Percentiles rank a stretch among this genome's conserved stretches.
phyloP scores from a whole-genome alignment of 2,329 filamentous ascomycete species.

The Beauveria brongniartii region DNA sequence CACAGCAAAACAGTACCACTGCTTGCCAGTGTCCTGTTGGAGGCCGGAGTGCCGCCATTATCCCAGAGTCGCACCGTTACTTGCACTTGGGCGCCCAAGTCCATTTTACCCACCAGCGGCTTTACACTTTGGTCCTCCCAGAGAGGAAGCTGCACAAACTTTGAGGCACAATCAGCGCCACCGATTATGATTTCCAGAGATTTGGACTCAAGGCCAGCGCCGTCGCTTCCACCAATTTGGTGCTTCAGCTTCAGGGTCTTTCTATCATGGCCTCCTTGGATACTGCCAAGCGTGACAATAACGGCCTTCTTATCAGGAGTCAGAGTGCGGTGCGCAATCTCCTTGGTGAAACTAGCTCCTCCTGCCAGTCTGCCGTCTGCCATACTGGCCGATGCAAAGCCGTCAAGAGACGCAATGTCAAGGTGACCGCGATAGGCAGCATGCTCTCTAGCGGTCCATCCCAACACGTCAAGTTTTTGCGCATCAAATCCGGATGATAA shows the following conservation, averaged over 20 bases:
- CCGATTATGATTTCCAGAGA: conserved; percentile 12
- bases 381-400: background rate
- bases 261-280: conserved; percentile 12
- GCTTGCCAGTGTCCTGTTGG: conserved; percentile 15
- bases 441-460: conserved; percentile 28
- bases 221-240: too few species aligned
- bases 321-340: background rate
- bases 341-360: background rate
- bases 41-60: background rate
- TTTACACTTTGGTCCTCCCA: conserved; percentile 17
- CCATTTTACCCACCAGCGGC: conserved; percentile 17
- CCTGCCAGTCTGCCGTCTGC: background rate
- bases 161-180: background rate
- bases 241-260: conserved; percentile 1
- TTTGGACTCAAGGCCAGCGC: background rate
- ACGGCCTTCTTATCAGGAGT: conserved; percentile 1
- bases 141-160: conserved; percentile 18
- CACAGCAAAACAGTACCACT: conserved; percentile 22
- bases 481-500: conserved; percentile 19
- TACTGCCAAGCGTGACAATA: conserved; percentile 12
- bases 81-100: conserved; percentile 7
- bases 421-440: conserved; percentile 27
- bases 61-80: conserved; percentile 18
- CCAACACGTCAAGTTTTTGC: conserved; percentile 12
- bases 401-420: conserved; percentile 16